Base-by-base conservation (phyloP, 768 basidiomycete genomes). In the Baorangia bicolor region DNA sequence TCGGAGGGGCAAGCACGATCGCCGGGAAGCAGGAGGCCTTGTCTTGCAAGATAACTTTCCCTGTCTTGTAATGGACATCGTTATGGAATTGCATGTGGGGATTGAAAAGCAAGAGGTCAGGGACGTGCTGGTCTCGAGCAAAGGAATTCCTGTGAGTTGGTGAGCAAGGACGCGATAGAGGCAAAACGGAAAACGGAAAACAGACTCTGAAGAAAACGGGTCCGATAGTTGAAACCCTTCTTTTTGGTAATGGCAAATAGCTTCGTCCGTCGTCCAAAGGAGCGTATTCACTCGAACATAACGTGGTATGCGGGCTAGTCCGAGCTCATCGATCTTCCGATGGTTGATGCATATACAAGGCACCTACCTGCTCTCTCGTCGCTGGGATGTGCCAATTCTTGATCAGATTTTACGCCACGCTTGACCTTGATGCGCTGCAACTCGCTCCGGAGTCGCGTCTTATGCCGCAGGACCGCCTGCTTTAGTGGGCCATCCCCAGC, bases 11-110 rank as follows among this genome's bases (percentile, higher is more conserved):
- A n/a, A 99, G 83, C 7, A 98, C 82, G 55, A 85, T 76, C 0
- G 96, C 93, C 18, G 97, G 93, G 70, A 99, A 94, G 73, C 97
- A 99, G 53, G 94, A 96, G 20, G 97, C 96, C 69, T 98, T 98
- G 72, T 99, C 97, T 72, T 99, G 97, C 7, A 98, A 75, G 57
- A 99, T 95, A 33, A 98, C 75, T 55, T 86, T 90, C 27, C 94
- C 94, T 31, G 81, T 74, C 60, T 77, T 77, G 73, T 94, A 97
- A 21, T 85, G 79, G 3, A 79, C 73, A 58, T 94, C 86, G 31
- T 83, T 80, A n/a, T 84, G 84, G 57, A 96, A 84, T 41, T 84
- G 77, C 13, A 75, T 70, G 56, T 76, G 75, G 10, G 91, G 86
- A 51, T 86, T 79, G 67, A 96, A 94, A 38, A 86, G 75, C 42